Evolutionary conservation across 306 rosid genomes (phyloP).

Genomic region (Medicago truncatula): DNA sequence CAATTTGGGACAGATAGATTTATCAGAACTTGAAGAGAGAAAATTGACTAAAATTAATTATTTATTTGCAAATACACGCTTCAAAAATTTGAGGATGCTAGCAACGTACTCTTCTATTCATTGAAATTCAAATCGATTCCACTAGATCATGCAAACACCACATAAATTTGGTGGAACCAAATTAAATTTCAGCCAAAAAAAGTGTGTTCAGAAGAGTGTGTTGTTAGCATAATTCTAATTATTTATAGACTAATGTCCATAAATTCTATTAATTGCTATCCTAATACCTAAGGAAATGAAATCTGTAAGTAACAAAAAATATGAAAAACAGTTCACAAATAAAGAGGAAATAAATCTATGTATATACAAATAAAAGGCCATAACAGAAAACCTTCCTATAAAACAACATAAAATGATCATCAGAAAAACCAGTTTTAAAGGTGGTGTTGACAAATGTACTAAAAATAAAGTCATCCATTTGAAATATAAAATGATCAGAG

Average conservation of each 20-base stretch:
- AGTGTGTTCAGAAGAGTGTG: no score
- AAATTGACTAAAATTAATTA: neutral
- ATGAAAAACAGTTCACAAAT: slow-evolving; percentile 4
- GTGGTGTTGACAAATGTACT: slow-evolving; percentile 31
- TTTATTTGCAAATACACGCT: neutral
- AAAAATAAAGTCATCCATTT: slow-evolving; percentile 16
- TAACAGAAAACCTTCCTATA: neutral
- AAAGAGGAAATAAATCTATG: neutral
- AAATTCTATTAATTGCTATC: slow-evolving; percentile 2
- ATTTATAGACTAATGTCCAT: neutral
- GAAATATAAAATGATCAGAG: slow-evolving; percentile 27
- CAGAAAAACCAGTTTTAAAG: slow-evolving; percentile 28
- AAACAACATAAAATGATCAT: slow-evolving; percentile 18
- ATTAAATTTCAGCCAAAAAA: neutral
- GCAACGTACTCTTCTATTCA: no score
- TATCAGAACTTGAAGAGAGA: slow-evolving; percentile 10
- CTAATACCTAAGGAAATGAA: neutral
- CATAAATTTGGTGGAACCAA: no score
- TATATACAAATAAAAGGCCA: neutral
- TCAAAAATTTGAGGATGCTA: neutral
- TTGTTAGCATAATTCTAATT: no score
- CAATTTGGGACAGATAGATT: slow-evolving; percentile 44
- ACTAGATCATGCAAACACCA: no score
- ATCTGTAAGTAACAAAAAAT: neutral
- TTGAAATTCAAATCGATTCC: no score